Evolutionary conservation across 1,284 basidiomycete genomes (phyloP).

Genomic region (Schizophyllum commune): DNA sequence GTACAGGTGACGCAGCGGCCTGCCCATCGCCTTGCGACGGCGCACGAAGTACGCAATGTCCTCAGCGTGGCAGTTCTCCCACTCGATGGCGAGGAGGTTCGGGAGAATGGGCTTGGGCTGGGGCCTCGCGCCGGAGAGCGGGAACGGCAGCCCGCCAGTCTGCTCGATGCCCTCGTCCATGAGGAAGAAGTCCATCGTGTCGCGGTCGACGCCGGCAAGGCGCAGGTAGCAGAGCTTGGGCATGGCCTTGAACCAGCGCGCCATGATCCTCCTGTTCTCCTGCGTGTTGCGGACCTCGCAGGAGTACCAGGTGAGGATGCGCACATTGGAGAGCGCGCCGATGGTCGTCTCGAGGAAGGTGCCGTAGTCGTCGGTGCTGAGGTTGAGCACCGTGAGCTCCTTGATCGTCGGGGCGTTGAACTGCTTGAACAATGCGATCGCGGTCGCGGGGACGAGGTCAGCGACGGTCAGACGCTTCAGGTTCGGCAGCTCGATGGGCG

Average conservation of each 20-base stretch:
- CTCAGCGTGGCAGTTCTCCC: neutral
- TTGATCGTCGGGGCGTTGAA: conserved; percentile 44
- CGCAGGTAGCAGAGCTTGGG: conserved; percentile 43
- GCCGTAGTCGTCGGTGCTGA: conserved; percentile 41
- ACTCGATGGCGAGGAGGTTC: neutral
- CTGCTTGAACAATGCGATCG: conserved; percentile 34
- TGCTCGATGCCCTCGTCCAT: neutral
- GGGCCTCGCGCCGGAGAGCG: neutral
- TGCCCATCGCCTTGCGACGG: neutral
- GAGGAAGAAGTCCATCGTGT: neutral
- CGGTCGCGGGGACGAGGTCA: conserved; percentile 40
- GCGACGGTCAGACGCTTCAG: conserved; percentile 46
- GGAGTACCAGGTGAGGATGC: conserved; percentile 40
- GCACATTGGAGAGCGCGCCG: conserved; percentile 37
- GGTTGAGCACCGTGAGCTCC: conserved; percentile 45
- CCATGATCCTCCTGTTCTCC: conserved; percentile 21
- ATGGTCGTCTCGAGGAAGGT: conserved; percentile 36
- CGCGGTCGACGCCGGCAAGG: conserved; percentile 27
- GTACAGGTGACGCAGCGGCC: neutral
- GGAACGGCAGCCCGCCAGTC: neutral
- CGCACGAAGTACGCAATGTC: neutral
- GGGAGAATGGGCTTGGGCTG: neutral
- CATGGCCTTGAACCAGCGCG: conserved; percentile 46
- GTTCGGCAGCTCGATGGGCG: conserved; percentile 34
- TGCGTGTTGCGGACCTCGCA: conserved; percentile 25